phyloP scores from a whole-genome alignment of 306 rosid species.

The Trifolium subterraneum region DNA sequence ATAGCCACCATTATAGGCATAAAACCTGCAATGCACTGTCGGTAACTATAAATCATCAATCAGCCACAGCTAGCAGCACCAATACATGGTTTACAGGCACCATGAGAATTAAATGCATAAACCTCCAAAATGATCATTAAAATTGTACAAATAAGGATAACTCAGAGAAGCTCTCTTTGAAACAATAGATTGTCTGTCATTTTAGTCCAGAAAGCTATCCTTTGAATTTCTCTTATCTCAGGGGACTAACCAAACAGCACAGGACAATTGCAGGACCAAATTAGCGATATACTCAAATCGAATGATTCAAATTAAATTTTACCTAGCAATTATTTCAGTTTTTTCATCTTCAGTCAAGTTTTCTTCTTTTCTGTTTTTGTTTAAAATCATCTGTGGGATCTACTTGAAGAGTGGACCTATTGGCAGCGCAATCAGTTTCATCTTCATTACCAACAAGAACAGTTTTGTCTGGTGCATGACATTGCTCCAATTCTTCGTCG shows the following conservation, averaged over 20 bases:
- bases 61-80: neutral
- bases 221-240: neutral
- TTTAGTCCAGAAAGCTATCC: neutral
- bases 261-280: neutral
- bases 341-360: neutral
- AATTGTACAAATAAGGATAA: neutral
- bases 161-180: neutral
- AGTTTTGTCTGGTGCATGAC: neutral
- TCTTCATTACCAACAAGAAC: neutral
- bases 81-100: neutral
- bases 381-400: neutral
- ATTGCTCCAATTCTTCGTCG: neutral
- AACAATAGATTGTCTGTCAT: neutral
- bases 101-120: neutral
- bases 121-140: neutral
- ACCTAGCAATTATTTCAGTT: neutral
- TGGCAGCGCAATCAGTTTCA: neutral
- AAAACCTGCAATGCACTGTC: neutral
- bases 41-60: neutral
- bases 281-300: neutral
- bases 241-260: neutral
- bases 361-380: slow-evolving; percentile 3
- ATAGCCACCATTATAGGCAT: neutral
- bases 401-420: neutral
- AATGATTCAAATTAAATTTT: neutral